phyloP scores from a whole-genome alignment of 2,329 filamentous ascomycete species.

The Aspergillus tubingensis region DNA sequence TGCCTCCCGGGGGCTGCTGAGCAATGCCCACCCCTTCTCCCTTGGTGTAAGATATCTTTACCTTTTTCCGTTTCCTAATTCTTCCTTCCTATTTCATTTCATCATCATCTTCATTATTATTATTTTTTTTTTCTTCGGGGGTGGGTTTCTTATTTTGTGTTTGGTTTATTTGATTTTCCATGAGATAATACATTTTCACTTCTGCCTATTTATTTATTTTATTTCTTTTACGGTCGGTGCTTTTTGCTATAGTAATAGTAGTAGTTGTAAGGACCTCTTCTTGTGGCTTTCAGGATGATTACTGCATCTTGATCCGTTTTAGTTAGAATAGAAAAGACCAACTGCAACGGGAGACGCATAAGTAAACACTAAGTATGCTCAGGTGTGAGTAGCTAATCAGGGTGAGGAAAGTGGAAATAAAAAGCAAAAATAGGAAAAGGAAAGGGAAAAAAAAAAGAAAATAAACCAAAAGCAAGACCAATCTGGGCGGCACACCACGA shows the following conservation, averaged over 20 bases:
- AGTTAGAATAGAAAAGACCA: not conserved
- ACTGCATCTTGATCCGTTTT: not conserved
- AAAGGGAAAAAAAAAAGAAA: conserved; percentile 7
- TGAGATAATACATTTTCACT: too few relatives aligned
- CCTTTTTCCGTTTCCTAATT: conserved; percentile 20
- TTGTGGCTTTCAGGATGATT: not conserved
- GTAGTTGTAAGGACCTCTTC: not conserved
- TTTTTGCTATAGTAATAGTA: not conserved
- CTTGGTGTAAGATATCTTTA: conserved; percentile 14
- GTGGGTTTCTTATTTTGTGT: conserved; percentile 10
- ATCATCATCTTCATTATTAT: not conserved
- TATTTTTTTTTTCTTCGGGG: conserved; percentile 2
- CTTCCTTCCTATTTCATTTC: not conserved
- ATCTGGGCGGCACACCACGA: conserved; percentile 23
- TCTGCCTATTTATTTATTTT: too few relatives aligned
- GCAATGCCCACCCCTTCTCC: conserved; percentile 26
- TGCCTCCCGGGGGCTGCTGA: conserved; percentile 23
- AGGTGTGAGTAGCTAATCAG: not conserved
- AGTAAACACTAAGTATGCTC: not conserved
- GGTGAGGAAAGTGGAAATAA: conserved; percentile 4
- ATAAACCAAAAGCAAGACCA: conserved; percentile 7
- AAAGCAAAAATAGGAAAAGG: conserved; percentile 5
- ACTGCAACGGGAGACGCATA: not conserved
- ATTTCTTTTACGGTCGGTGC: not conserved
- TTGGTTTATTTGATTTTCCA: not conserved